A percentile compares a stretch with the other conserved stretches of the same genome.
phyloP scores from a whole-genome alignment of 2,329 filamentous ascomycete genomes.

The Lachnellula arida region DNA sequence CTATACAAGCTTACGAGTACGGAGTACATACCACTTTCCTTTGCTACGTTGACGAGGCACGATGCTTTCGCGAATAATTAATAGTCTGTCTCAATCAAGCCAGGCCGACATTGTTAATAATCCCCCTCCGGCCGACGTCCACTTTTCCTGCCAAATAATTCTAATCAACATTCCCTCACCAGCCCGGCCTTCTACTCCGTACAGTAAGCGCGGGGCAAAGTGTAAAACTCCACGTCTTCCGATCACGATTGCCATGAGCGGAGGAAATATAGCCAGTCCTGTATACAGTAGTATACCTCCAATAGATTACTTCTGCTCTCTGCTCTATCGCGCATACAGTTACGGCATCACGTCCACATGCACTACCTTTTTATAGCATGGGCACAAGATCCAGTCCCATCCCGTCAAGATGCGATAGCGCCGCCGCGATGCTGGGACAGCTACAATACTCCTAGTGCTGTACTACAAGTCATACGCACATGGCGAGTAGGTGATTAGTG shows the following conservation, averaged over 20 bases:
- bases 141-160: too few species aligned
- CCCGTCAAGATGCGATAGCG: background rate
- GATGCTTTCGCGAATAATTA: too few species aligned
- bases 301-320: background rate
- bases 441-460: background rate
- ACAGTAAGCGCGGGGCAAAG: too few species aligned
- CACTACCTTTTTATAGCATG: background rate
- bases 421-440: background rate
- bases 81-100: too few species aligned
- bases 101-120: too few species aligned
- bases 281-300: background rate
- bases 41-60: too few species aligned
- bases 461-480: background rate
- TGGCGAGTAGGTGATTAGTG: background rate
- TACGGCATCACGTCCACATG: background rate
- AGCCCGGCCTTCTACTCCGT: too few species aligned
- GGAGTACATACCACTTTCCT: too few species aligned
- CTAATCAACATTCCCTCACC: too few species aligned
- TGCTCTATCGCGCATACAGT: background rate
- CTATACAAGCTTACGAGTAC: too few species aligned
- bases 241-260: background rate
- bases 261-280: background rate
- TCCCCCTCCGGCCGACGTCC: too few species aligned
- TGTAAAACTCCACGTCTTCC: background rate
- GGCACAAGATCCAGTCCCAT: background rate